Percentiles rank a stretch among this genome's conserved stretches.
These are phyloP conservation scores for Russula emetica DNA, from an alignment of 768 basidiomycete species.

Conservation along the genomic window DNA sequence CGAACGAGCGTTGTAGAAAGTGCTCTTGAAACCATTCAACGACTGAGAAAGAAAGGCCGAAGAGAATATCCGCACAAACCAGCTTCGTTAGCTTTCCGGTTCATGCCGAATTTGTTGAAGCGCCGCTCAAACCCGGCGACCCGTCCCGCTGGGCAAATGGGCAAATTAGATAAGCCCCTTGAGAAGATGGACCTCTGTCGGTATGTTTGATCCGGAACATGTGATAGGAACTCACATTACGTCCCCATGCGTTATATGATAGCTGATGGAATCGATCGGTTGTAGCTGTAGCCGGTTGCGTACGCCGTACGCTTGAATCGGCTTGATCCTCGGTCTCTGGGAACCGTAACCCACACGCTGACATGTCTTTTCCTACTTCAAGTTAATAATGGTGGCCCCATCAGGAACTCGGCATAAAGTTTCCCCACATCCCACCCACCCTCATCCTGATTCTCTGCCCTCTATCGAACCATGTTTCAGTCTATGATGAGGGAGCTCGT, in stretches of 20 bases:
- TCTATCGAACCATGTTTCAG: slow-evolving; percentile 7
- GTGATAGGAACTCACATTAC: too few species aligned
- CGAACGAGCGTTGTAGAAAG: slow-evolving; percentile 23
- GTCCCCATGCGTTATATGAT: too few species aligned
- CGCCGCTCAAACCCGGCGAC: not conserved
- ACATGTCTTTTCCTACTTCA: not conserved
- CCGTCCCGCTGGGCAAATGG: not conserved
- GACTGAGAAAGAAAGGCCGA: slow-evolving; percentile 30
- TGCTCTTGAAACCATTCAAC: slow-evolving; percentile 42
- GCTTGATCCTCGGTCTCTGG: not conserved
- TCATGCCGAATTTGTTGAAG: not conserved
- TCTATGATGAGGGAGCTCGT: slow-evolving; percentile 17
- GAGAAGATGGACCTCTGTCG: too few species aligned
- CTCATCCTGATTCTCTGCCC: not conserved
- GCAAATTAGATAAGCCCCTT: not conserved
- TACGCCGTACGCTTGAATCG: too few species aligned
- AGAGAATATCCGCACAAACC: slow-evolving; percentile 28
- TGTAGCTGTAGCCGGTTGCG: not conserved
- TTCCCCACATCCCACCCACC: not conserved
- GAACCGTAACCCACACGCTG: not conserved
- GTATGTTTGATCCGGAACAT: not conserved
- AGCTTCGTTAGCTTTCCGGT: slow-evolving; percentile 8
- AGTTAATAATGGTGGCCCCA: not conserved
- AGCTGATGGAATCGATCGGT: not conserved
- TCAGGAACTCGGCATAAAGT: not conserved